Evolutionary conservation across 2,329 filamentous ascomycete genomes (phyloP).

Genomic region (Parasarocladium wereldwijsianum): DNA sequence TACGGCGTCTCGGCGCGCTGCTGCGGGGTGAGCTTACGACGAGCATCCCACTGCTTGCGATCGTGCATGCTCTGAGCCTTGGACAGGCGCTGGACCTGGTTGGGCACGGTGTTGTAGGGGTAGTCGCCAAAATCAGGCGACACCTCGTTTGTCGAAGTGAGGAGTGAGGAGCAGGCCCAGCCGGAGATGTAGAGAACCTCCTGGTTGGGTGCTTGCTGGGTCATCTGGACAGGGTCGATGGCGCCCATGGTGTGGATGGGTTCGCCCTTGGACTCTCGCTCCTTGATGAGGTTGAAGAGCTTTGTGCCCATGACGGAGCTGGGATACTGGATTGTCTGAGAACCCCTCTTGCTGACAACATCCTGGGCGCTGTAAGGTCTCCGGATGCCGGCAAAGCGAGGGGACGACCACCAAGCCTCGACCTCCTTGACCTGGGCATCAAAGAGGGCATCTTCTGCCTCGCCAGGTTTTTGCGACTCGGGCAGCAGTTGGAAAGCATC

Average conservation of each 20-base stretch:
- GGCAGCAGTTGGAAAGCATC: constrained; percentile 79
- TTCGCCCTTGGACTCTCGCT: constrained; percentile 62
- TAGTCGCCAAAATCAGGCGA: constrained; percentile 98
- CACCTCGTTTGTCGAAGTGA: constrained; percentile 93
- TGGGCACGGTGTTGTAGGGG: constrained; percentile 96
- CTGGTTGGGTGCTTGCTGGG: constrained; percentile 90
- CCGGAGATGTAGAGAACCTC: constrained; percentile 93
- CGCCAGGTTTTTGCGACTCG: constrained; percentile 61
- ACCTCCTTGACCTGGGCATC: constrained; percentile 74
- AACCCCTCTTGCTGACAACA: constrained; percentile 84
- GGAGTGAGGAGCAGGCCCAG: constrained; percentile 89
- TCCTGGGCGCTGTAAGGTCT: constrained; percentile 81
- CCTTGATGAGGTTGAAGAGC: constrained; percentile 75
- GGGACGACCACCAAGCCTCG: constrained; percentile 77
- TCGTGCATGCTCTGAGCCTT: constrained; percentile 97
- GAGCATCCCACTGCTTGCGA: constrained; percentile 80
- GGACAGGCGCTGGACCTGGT: constrained; percentile 89
- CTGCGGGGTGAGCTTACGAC: constrained; percentile 62
- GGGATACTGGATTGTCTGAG: constrained; percentile 74
- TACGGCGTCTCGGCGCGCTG: constrained; percentile 68
- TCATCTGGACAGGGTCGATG: constrained; percentile 99
- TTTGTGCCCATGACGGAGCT: constrained; percentile 93
- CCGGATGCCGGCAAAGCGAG: constrained; percentile 78
- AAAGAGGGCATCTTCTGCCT: constrained; percentile 73
- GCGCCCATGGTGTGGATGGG: constrained; percentile 96